Conservation (phyloP, 2,329 filamentous ascomycete species). For the Bipolaris gigantea region DNA sequence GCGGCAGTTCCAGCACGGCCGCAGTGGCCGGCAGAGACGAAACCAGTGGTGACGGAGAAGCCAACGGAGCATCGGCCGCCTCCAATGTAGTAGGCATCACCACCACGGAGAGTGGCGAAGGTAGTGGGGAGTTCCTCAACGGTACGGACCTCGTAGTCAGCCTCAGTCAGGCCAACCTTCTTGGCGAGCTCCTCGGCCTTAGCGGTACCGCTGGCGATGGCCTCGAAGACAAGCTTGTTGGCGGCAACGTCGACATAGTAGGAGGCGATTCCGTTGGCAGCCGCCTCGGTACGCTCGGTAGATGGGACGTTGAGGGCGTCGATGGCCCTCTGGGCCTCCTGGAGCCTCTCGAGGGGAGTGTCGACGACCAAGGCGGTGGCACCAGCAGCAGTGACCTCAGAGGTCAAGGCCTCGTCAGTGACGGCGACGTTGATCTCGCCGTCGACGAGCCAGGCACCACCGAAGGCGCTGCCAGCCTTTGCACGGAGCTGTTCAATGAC, state of each 20-base stretch:
- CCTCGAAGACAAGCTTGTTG: constrained; percentile 49
- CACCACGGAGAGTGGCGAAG: constrained; percentile 44
- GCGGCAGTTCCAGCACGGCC: constrained; percentile 37
- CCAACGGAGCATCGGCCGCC: constrained; percentile 45
- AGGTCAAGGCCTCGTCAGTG: constrained; percentile 44
- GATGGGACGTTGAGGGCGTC: constrained; percentile 41
- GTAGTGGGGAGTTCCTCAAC: constrained; percentile 42
- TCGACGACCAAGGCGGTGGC: constrained; percentile 41
- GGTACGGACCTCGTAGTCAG: constrained; percentile 45
- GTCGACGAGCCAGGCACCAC: constrained; percentile 47
- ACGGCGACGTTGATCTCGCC: constrained; percentile 45
- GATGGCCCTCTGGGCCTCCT: constrained; percentile 45
- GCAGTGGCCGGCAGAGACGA: constrained; percentile 49
- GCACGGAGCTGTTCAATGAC: constrained; percentile 44
- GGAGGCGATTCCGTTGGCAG: constrained; percentile 39
- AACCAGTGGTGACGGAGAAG: constrained; percentile 48
- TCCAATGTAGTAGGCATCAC: constrained; percentile 46
- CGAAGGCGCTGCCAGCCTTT: constrained; percentile 42
- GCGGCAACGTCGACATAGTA: constrained; percentile 47
- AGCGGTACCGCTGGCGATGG: constrained; percentile 40
- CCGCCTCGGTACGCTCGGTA: constrained; percentile 24
- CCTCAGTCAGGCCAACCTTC: constrained; percentile 43
- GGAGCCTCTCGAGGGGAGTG: constrained; percentile 44
- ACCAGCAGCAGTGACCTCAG: constrained; percentile 43
- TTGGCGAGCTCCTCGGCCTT: constrained; percentile 44